Evolutionary conservation across 805 yeast genomes (phyloP), one percentile per base, ranked within the genome.

Genomic region (Metschnikowia hibisci): DNA sequence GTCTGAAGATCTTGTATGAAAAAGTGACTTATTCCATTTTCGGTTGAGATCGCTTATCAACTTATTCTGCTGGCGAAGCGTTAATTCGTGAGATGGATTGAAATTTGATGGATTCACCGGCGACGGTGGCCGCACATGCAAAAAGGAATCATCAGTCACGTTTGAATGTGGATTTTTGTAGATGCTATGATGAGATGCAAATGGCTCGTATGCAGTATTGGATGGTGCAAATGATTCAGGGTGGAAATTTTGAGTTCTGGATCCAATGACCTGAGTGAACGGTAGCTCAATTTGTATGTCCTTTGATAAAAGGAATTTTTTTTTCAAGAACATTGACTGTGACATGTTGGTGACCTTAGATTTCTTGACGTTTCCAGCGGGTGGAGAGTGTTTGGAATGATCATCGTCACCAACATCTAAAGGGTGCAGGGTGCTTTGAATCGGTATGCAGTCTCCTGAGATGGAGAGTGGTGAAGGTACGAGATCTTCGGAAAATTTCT

Each of bases 231-330:
- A 35, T 7, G 44, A 30, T 15, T 37, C 40, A 18, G 25, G 14
- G 14, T 18, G 40, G 4, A 30, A 37, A 14, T 10, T 20, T 18
- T 27, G 11, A 30, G 47, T 23, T 7, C 37, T 34, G 23, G 23
- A 22, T 6, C 33, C 15, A 10, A 14, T 29, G 16, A 32, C 32
- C 14, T 51, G 51, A 34, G 47, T 45, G 13, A 53, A 48, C 12
- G 55, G 45, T 10, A 69, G 51, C 53, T 70, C 75, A 13, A 66
- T 41, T 47, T 69, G 71, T 7, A 70, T 49, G 30, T 69, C 74
- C 48, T 69, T 70, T 15, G 70, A 63, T 41, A 58, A 59, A 1
- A 66, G 46, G 11, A 61, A 42, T 41, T 57, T 63, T 45, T 62
- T 63, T 43, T 66, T 68, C 39, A 66, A 46, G 41, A 50, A 55